Percentiles rank a stretch among this genome's conserved stretches.
Conservation (phyloP, 2,329 filamentous ascomycete genomes). For the Cadophora sp. region DNA sequence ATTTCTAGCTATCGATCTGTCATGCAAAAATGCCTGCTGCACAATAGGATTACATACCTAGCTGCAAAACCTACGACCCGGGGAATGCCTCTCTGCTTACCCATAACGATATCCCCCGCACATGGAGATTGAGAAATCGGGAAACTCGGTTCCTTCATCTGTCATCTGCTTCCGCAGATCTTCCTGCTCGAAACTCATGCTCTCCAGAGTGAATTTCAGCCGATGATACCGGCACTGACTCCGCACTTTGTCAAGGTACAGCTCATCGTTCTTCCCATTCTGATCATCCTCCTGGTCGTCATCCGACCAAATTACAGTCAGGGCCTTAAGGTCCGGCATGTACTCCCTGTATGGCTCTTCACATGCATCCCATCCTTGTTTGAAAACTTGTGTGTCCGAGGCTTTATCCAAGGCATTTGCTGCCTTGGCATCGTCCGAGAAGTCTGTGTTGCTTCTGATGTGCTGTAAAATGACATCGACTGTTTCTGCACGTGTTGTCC, state of each 20-base stretch:
- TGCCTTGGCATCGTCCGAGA: neutral
- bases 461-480: conserved; percentile 9
- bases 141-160: conserved; percentile 8
- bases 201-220: conserved; percentile 16
- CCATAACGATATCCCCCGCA: conserved; percentile 13
- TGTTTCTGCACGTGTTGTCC: conserved; percentile 9
- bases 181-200: conserved; percentile 19
- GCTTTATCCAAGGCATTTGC: neutral
- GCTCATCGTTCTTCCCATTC: neutral
- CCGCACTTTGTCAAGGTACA: conserved; percentile 2
- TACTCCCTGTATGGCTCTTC: conserved; percentile 17
- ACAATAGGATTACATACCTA: neutral
- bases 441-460: conserved; percentile 13
- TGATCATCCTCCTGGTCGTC: conserved; percentile 10
- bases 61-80: neutral
- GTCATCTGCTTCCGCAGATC: conserved; percentile 18
- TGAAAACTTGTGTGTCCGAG: conserved; percentile 17
- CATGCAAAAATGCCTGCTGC: too few relatives aligned
- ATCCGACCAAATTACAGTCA: neutral
- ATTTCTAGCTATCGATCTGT: too few relatives aligned
- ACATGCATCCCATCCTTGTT: conserved; percentile 5
- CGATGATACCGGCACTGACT: conserved; percentile 18
- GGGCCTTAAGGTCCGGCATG: conserved; percentile 14
- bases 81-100: neutral
- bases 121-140: conserved; percentile 10